phyloP scores from a whole-genome alignment of 2,329 filamentous ascomycete species.

The Microcyclospora pomicola region DNA sequence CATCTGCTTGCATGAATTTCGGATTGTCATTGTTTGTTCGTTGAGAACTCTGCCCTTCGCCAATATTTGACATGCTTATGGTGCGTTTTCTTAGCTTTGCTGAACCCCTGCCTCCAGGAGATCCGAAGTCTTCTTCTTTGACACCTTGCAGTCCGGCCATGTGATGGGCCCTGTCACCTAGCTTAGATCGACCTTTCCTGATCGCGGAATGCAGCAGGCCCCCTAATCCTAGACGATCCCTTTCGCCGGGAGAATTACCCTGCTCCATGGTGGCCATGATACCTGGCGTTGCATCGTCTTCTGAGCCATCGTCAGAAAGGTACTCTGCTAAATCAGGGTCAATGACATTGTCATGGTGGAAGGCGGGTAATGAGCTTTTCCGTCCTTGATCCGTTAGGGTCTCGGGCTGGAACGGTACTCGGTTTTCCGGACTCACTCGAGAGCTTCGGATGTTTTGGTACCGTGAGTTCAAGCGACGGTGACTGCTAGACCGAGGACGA shows the following conservation, averaged over 20 bases:
- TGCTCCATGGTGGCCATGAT: slow-evolving; percentile 63
- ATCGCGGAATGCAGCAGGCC: slow-evolving; percentile 54
- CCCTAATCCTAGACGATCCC: slow-evolving; percentile 59
- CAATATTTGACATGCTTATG: slow-evolving; percentile 66
- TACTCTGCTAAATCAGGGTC: slow-evolving; percentile 91
- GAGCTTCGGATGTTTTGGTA: slow-evolving; percentile 69
- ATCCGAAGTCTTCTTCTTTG: slow-evolving; percentile 50
- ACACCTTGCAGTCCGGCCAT: slow-evolving; percentile 36
- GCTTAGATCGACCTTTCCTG: slow-evolving; percentile 59
- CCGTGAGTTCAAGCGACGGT: slow-evolving; percentile 77
- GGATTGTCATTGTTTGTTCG: slow-evolving; percentile 42
- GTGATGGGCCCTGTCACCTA: slow-evolving; percentile 60
- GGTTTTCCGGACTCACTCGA: slow-evolving; percentile 59
- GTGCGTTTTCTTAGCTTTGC: slow-evolving; percentile 63
- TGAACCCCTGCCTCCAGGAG: slow-evolving; percentile 49
- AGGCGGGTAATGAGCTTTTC: slow-evolving; percentile 64
- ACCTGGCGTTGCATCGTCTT: slow-evolving; percentile 80
- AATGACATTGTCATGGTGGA: slow-evolving; percentile 97
- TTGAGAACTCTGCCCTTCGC: slow-evolving; percentile 49
- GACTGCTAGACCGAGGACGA: slow-evolving; percentile 62
- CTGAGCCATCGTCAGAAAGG: slow-evolving; percentile 81
- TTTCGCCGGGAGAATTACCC: slow-evolving; percentile 45
- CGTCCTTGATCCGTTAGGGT: slow-evolving; percentile 51
- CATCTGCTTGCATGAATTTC: slow-evolving; percentile 25
- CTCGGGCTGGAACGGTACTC: slow-evolving; percentile 75